Conservation (phyloP, 345 rosid genomes). For the Eucalyptus erythrocorys region DNA sequence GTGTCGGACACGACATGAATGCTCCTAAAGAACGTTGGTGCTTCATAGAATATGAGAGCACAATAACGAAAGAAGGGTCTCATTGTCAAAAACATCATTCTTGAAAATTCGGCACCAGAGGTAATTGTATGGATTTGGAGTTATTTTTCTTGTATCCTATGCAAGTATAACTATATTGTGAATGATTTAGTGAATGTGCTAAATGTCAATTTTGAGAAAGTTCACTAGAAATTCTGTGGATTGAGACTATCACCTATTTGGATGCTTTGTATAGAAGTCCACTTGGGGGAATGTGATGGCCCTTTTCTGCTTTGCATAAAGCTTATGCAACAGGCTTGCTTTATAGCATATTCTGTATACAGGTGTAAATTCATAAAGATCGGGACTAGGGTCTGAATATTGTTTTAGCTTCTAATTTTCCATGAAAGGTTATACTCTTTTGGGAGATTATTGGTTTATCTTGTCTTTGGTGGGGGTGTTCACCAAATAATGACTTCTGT, state of each 20-base stretch:
- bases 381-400: neutral
- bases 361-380: neutral
- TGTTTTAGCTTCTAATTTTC: neutral
- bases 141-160: no score
- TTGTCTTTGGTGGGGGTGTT: no score
- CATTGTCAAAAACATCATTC: neutral
- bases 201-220: neutral
- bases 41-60: neutral
- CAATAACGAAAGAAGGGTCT: neutral
- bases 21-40: no score
- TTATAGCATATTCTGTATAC: neutral
- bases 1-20: fast-evolving
- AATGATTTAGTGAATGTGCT: neutral
- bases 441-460: no score
- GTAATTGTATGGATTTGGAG: neutral
- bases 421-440: neutral
- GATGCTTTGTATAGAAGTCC: neutral
- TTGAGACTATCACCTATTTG: neutral
- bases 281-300: neutral
- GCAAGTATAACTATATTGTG: neutral
- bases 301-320: neutral
- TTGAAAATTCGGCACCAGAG: neutral
- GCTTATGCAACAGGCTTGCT: neutral
- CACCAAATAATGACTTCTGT: no score
- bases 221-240: neutral